phyloP scores from a whole-genome alignment of 306 rosid species.

The Quercus dentata region DNA sequence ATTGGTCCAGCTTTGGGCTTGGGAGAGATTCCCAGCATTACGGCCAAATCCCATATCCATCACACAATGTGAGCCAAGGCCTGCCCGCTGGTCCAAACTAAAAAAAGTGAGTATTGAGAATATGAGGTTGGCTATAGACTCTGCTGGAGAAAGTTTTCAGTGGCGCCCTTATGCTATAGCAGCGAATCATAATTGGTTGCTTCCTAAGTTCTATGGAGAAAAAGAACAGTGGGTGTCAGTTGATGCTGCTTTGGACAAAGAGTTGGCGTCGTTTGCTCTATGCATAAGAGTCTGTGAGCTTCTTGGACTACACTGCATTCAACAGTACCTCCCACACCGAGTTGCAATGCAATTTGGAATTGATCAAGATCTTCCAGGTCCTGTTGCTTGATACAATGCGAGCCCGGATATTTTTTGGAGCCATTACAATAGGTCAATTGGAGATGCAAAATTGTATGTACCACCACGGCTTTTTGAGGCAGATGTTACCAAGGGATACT shows the following conservation, averaged over 20 bases:
- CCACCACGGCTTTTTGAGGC: conserved; percentile 22
- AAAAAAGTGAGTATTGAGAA: not conserved
- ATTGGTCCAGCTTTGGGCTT: conserved; percentile 49
- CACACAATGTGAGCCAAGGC: conserved; percentile 6
- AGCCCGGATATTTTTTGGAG: not conserved
- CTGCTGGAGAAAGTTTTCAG: conserved; percentile 18
- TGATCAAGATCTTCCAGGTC: conserved; percentile 55
- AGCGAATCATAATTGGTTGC: conserved; percentile 5
- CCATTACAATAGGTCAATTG: not conserved
- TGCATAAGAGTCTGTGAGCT: conserved; percentile 37
- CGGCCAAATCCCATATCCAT: not conserved
- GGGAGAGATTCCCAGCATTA: conserved; percentile 44
- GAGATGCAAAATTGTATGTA: not conserved
- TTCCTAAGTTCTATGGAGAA: conserved; percentile 1
- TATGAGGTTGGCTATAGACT: conserved; percentile 9
- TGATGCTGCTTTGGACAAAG: conserved; percentile 3
- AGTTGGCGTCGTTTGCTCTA: conserved; percentile 24
- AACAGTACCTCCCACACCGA: conserved; percentile 43
- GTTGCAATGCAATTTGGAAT: conserved; percentile 67
- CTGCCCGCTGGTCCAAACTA: conserved; percentile 19
- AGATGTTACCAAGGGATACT: conserved; percentile 17
- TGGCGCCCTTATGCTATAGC: conserved; percentile 44
- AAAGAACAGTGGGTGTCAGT: conserved; percentile 7
- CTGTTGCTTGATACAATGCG: not conserved
- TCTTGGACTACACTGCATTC: conserved; percentile 30